Evolutionary conservation across 108 stramenopile genomes (phyloP).

Genomic region (Nitzschia palea): DNA sequence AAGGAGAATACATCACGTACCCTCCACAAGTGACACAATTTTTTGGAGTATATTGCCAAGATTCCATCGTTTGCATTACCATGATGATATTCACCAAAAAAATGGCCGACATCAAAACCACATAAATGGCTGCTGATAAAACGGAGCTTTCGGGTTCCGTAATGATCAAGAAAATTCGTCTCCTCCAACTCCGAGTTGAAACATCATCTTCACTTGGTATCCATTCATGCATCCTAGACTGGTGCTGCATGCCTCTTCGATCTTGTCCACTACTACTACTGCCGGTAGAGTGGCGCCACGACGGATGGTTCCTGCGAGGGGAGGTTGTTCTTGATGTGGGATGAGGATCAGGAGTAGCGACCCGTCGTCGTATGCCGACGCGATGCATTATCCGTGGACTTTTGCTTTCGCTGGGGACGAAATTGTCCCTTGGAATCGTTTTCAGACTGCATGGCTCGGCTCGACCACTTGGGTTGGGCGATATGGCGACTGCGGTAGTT

Average conservation of each 20-base stretch:
- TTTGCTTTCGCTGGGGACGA: too few relatives aligned
- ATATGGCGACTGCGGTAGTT: too few relatives aligned
- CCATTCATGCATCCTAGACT: neutral
- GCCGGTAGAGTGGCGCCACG: too few relatives aligned
- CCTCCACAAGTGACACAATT: conserved; percentile 54
- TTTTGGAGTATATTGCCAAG: conserved; percentile 48
- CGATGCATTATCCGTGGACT: too few relatives aligned
- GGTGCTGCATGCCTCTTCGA: neutral
- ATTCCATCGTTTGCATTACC: conserved; percentile 65
- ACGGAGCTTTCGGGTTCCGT: conserved; percentile 64
- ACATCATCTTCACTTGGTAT: neutral
- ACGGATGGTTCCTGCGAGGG: neutral
- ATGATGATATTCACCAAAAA: conserved; percentile 49
- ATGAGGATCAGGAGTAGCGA: too few relatives aligned
- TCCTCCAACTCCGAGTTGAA: conserved; percentile 21
- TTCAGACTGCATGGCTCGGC: neutral
- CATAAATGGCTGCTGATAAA: conserved; percentile 44
- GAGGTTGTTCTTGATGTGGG: too few relatives aligned
- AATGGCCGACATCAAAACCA: conserved; percentile 53
- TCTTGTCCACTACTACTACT: neutral
- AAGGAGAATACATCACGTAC: neutral
- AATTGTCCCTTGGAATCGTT: neutral
- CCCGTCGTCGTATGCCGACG: too few relatives aligned
- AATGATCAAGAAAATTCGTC: conserved; percentile 55
- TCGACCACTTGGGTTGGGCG: too few relatives aligned